A percentile compares a stretch with the other conserved stretches of the same genome.
phyloP scores from a whole-genome alignment of 805 yeast genomes.

The Teunomyces kruisii region DNA sequence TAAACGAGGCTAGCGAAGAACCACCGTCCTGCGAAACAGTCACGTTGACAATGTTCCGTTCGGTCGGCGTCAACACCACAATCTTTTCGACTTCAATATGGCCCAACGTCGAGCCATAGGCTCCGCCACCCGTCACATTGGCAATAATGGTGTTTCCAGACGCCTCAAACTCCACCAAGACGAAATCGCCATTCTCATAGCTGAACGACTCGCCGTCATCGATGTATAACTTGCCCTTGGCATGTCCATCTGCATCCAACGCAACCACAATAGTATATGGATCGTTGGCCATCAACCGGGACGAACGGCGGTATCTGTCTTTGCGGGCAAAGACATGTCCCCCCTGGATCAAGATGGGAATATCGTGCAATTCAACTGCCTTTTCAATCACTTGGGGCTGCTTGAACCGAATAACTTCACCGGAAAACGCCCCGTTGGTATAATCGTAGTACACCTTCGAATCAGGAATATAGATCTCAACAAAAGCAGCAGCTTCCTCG shows the following conservation, averaged over 20 bases:
- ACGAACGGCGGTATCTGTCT: constrained; percentile 76
- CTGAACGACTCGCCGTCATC: constrained; percentile 84
- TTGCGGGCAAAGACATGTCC: constrained; percentile 71
- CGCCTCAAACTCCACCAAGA: constrained; percentile 43
- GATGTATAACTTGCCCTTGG: constrained; percentile 61
- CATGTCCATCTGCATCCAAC: constrained; percentile 46
- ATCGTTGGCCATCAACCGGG: constrained; percentile 71
- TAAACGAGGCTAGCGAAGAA: not conserved
- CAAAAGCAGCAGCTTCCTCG: constrained; percentile 44
- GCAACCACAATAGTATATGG: constrained; percentile 78
- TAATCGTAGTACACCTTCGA: constrained; percentile 57
- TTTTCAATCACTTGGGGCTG: constrained; percentile 35
- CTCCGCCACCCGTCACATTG: constrained; percentile 7
- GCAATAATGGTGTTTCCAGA: constrained; percentile 27
- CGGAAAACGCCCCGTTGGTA: constrained; percentile 28
- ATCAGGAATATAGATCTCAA: constrained; percentile 54
- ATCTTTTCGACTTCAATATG: constrained; percentile 54
- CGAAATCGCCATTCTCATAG: constrained; percentile 50
- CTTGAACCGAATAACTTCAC: constrained; percentile 22
- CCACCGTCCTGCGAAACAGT: constrained; percentile 33
- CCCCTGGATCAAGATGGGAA: constrained; percentile 76
- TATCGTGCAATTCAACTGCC: constrained; percentile 51
- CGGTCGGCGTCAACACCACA: constrained; percentile 42
- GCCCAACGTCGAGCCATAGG: constrained; percentile 19
- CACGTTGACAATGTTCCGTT: constrained; percentile 16